These are phyloP conservation scores for Penstemon newberryi DNA, from an alignment of 257 asterid genomes.

Conservation along the genomic window DNA sequence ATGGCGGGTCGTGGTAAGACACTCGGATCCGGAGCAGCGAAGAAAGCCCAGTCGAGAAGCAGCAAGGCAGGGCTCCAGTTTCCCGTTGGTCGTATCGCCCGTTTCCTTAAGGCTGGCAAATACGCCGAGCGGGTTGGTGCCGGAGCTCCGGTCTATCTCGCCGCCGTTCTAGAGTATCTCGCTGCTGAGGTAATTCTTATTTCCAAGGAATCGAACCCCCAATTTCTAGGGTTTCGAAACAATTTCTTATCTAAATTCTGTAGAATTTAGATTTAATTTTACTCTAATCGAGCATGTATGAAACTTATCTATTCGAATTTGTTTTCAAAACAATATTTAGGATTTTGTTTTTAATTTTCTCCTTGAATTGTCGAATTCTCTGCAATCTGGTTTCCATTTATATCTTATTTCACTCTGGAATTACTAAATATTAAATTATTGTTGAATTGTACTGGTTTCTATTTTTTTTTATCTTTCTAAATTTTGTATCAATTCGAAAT, in stretches of 20 bases:
- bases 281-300: not conserved
- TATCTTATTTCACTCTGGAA: too few relatives aligned
- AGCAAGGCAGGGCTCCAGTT: slow-evolving; percentile 55
- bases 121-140: slow-evolving; percentile 45
- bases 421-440: not conserved
- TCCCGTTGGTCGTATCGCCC: slow-evolving; percentile 53
- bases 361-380: not conserved
- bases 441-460: not conserved
- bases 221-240: slow-evolving; percentile 15
- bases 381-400: not conserved
- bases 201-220: not conserved
- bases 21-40: slow-evolving; percentile 48
- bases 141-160: too few relatives aligned
- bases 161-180: too few relatives aligned
- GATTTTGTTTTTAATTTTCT: not conserved
- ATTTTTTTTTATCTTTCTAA: not conserved
- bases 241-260: too few relatives aligned
- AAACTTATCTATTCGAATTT: not conserved
- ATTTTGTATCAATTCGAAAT: not conserved
- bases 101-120: slow-evolving; percentile 51
- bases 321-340: too few relatives aligned
- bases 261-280: not conserved
- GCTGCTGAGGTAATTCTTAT: slow-evolving; percentile 37
- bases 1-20: slow-evolving; percentile 57
- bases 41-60: slow-evolving; percentile 49